Percentiles rank a stretch among this genome's conserved stretches.
Conservation (phyloP, 1,139 yeast genomes). For the Hansenula sp. region DNA sequence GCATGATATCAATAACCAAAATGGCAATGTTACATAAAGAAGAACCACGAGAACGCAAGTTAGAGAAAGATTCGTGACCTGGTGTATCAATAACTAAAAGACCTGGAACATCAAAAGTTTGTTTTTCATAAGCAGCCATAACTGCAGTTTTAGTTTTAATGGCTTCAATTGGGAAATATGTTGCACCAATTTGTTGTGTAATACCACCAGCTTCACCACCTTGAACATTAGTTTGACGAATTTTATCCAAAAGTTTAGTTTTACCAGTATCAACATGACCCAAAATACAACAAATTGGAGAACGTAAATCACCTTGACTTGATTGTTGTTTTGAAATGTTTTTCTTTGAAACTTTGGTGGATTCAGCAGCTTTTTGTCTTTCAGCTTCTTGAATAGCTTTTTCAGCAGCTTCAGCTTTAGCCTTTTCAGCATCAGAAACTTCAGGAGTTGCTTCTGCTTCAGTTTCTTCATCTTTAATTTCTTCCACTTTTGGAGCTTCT, state of each 20-base stretch:
- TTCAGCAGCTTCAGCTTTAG: conserved; percentile 20
- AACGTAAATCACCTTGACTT: conserved; percentile 60
- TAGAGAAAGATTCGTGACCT: conserved; percentile 99
- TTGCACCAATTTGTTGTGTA: conserved; percentile 99
- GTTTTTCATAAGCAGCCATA: conserved; percentile 83
- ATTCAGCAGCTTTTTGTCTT: no score
- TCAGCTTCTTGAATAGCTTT: conserved; percentile 23
- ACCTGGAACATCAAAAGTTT: conserved; percentile 93
- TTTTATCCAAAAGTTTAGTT: conserved; percentile 90
- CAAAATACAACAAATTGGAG: conserved; percentile 97
- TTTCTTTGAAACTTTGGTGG: conserved; percentile 20
- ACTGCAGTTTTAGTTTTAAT: conserved; percentile 87
- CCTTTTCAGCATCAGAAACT: conserved; percentile 24
- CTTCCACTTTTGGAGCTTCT: conserved; percentile 24
- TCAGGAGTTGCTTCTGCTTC: conserved; percentile 23
- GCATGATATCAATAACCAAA: conserved; percentile 97
- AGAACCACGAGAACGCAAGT: conserved; percentile 97
- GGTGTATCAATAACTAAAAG: conserved; percentile 95
- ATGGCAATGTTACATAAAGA: conserved; percentile 98
- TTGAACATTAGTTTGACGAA: conserved; percentile 98
- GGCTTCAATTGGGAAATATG: conserved; percentile 96
- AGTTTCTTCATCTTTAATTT: conserved; percentile 15
- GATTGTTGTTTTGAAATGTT: conserved; percentile 24
- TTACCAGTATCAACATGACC: conserved; percentile 99
- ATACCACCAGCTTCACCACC: conserved; percentile 99